phyloP scores from a whole-genome alignment of 2,329 filamentous ascomycete genomes.

The Teratosphaeria zuluensis region DNA sequence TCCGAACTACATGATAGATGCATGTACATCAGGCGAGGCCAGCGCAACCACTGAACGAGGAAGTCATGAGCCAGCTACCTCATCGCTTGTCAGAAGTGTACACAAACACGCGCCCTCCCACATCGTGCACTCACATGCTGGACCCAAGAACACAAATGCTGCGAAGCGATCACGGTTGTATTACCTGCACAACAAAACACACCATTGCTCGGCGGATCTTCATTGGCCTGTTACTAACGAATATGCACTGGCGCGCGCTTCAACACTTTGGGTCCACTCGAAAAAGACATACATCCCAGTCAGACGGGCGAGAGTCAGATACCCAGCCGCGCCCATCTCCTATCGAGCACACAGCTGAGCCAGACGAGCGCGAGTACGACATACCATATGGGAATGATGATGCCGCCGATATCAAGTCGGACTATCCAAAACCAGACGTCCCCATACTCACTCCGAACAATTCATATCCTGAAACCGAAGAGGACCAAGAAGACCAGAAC shows the following conservation, averaged over 20 bases:
- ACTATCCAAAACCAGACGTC: not conserved
- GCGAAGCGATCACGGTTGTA: not conserved
- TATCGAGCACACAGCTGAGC: not conserved
- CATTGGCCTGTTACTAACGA: not conserved
- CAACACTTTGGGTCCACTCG: not conserved
- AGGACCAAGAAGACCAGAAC: not conserved
- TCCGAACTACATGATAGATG: not conserved
- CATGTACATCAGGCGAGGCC: not conserved
- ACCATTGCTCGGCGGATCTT: not conserved
- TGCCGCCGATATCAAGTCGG: slow-evolving; percentile 1
- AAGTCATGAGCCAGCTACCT: not conserved
- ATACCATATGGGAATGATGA: slow-evolving; percentile 2
- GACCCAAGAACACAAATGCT: not conserved
- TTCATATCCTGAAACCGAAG: not conserved
- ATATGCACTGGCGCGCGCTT: not conserved
- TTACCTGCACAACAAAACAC: not conserved
- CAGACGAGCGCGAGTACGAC: not conserved
- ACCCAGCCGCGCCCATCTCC: not conserved
- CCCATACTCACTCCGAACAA: no score
- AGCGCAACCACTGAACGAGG: not conserved
- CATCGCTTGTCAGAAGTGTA: not conserved
- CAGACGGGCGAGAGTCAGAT: not conserved
- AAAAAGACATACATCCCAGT: not conserved
- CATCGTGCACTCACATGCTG: not conserved
- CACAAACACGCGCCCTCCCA: not conserved